Percentiles rank a stretch among this genome's conserved stretches.
phyloP scores from a whole-genome alignment of 805 yeast genomes.

The Candida schatavii region DNA sequence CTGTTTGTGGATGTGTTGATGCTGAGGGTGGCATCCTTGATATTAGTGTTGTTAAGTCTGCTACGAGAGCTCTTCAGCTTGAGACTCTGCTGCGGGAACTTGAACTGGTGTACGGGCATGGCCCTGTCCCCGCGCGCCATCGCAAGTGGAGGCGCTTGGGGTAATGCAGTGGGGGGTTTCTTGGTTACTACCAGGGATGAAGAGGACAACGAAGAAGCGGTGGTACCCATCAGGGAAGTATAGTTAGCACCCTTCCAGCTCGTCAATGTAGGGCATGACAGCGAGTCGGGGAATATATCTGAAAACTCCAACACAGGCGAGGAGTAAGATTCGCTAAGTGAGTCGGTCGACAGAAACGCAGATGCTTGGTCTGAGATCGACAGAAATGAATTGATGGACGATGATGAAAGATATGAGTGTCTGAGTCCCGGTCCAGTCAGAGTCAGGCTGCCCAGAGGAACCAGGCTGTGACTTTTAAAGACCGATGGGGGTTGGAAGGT shows the following conservation, averaged over 20 bases:
- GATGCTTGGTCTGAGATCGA: constrained; percentile 24
- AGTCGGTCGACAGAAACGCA: constrained; percentile 29
- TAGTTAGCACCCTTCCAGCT: neutral
- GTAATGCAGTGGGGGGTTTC: constrained; percentile 14
- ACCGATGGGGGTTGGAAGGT: constrained; percentile 26
- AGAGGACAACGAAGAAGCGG: constrained; percentile 10
- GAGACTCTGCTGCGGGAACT: constrained; percentile 3
- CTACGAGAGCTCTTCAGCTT: constrained; percentile 1
- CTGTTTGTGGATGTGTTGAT: constrained; percentile 1
- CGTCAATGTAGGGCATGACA: neutral
- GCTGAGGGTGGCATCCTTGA: neutral
- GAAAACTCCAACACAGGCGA: constrained; percentile 22
- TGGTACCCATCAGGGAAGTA: too few species aligned
- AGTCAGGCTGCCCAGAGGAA: too few species aligned
- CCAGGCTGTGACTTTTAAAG: constrained; percentile 14
- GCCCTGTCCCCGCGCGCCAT: neutral
- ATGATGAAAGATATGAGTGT: constrained; percentile 18
- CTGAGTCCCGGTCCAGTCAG: constrained; percentile 8
- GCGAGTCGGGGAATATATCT: constrained; percentile 19
- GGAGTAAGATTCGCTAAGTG: constrained; percentile 24
- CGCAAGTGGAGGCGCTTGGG: constrained; percentile 9
- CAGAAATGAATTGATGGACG: constrained; percentile 29
- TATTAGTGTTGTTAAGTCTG: neutral
- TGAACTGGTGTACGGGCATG: constrained; percentile 2
- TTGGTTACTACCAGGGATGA: constrained; percentile 8